Percentiles rank a stretch among this genome's conserved stretches.
These are phyloP conservation scores for Ailanthus altissimus DNA, from an alignment of 345 rosid species.

Conservation along the genomic window DNA sequence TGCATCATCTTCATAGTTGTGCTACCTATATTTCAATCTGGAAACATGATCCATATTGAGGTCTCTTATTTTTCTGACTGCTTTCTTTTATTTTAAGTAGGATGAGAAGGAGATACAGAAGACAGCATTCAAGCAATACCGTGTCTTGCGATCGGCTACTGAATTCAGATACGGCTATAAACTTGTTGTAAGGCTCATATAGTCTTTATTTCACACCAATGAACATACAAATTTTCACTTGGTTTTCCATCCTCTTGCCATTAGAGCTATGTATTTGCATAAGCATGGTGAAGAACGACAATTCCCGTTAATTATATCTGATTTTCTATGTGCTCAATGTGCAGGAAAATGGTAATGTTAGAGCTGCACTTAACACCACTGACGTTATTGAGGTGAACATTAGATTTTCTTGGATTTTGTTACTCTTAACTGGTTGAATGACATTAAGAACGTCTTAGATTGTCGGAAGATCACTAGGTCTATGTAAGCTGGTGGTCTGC, in stretches of 20 bases:
- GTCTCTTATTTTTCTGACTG: constrained; percentile 16
- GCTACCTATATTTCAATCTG: not conserved
- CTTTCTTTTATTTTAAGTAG: constrained; percentile 36
- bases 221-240: not conserved
- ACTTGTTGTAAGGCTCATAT: constrained; percentile 67
- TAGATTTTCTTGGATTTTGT: not conserved
- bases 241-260: not conserved
- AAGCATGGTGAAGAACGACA: not conserved
- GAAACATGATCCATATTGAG: not conserved
- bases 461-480: not conserved
- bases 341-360: constrained; percentile 81
- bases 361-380: constrained; percentile 70
- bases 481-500: no score
- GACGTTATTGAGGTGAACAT: constrained; percentile 78
- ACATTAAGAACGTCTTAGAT: not conserved
- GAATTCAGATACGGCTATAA: constrained; percentile 97
- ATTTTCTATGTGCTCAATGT: constrained; percentile 17
- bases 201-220: not conserved
- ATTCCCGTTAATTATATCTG: not conserved
- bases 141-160: constrained; percentile 60
- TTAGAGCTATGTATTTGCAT: not conserved
- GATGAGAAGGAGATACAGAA: constrained; percentile 93
- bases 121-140: constrained; percentile 80
- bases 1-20: not conserved
- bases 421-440: not conserved